phyloP scores from a whole-genome alignment of 2,329 filamentous ascomycete species.

The Knoxdaviesia capensis region DNA sequence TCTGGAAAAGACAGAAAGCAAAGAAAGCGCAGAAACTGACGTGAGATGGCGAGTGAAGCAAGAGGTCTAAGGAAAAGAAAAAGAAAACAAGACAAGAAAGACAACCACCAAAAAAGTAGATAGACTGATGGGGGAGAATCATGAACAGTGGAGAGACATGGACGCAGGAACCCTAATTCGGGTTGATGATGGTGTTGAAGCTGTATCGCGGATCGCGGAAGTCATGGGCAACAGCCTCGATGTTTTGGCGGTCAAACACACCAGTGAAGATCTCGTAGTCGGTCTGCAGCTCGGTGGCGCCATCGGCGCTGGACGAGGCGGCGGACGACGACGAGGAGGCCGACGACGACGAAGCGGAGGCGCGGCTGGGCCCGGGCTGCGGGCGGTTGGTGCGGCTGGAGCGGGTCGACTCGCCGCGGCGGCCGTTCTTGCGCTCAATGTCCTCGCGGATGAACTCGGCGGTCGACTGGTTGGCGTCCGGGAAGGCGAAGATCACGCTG shows the following conservation, averaged over 20 bases:
- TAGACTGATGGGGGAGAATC: not conserved
- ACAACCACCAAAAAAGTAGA: not conserved
- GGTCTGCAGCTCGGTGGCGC: conserved; percentile 5
- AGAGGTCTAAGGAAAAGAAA: not conserved
- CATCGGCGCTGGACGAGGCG: conserved; percentile 2
- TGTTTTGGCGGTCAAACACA: conserved; percentile 28
- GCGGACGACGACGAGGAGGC: conserved; percentile 11
- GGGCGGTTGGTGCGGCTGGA: conserved; percentile 9
- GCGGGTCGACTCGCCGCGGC: not conserved
- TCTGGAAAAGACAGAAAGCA: not conserved
- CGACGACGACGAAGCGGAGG: conserved; percentile 8
- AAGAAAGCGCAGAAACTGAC: not conserved
- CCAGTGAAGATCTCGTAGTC: conserved; percentile 33
- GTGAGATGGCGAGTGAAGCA: not conserved
- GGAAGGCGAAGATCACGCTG: conserved; percentile 44
- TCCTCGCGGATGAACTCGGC: conserved; percentile 32
- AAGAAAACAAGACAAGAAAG: not conserved
- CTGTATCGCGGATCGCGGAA: conserved; percentile 31
- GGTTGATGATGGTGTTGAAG: conserved; percentile 27
- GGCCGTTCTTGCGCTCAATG: conserved; percentile 26
- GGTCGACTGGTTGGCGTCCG: conserved; percentile 33
- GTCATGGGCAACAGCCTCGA: conserved; percentile 24
- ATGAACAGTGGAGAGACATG: not conserved
- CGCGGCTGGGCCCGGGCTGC: conserved; percentile 13
- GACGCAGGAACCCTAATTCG: conserved; percentile 4